A percentile compares a stretch with the other conserved stretches of the same genome.
These are phyloP conservation scores for Vachellia pachyceras DNA, from an alignment of 306 rosid genomes.

Conservation along the genomic window DNA sequence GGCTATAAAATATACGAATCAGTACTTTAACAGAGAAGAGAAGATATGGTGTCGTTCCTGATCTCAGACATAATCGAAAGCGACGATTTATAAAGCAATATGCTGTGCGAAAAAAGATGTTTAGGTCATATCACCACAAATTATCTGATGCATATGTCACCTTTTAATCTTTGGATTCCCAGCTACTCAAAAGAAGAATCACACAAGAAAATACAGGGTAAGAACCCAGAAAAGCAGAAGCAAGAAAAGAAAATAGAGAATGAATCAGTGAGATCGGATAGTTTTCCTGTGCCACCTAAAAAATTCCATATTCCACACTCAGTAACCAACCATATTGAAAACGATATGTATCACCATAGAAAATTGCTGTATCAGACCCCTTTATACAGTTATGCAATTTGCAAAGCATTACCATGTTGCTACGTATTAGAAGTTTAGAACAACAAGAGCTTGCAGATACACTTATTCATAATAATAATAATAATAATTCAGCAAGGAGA, in stretches of 20 bases:
- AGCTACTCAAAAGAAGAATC: neutral
- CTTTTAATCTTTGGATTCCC: slow-evolving; percentile 33
- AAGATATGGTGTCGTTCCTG: neutral
- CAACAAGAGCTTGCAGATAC: slow-evolving; percentile 20
- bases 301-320: neutral
- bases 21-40: neutral
- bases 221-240: neutral
- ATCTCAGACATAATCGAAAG: neutral
- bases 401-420: neutral
- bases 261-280: neutral
- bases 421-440: no score
- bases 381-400: slow-evolving; percentile 41
- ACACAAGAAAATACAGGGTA: neutral
- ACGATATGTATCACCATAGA: neutral
- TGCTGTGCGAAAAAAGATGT: slow-evolving; percentile 16
- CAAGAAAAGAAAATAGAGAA: neutral
- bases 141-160: neutral
- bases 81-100: neutral
- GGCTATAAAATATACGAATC: neutral
- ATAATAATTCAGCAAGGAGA: neutral
- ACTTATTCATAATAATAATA: slow-evolving; percentile 26
- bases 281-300: neutral
- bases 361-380: neutral
- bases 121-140: slow-evolving; percentile 4
- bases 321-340: neutral